phyloP scores from a whole-genome alignment of 768 basidiomycete species.

The Suillus fuscotomentosus region DNA sequence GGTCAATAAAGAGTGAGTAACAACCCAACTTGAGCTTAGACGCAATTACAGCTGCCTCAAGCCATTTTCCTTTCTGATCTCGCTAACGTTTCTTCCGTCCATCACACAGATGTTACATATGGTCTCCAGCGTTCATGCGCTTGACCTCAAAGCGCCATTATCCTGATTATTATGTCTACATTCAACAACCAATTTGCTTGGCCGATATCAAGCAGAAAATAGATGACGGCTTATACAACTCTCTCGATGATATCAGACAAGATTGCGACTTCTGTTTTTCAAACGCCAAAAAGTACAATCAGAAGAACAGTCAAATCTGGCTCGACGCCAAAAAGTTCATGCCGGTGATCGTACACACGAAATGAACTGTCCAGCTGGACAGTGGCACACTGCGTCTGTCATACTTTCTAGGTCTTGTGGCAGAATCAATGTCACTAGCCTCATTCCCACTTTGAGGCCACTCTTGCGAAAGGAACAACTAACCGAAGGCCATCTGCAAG shows the following conservation, averaged over 20 bases:
- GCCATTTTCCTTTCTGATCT: slow-evolving; percentile 43
- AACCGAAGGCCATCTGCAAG: too few relatives aligned
- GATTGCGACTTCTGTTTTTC: slow-evolving; percentile 79
- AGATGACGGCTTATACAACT: slow-evolving; percentile 55
- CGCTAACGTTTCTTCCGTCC: slow-evolving; percentile 29
- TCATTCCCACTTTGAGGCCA: too few relatives aligned
- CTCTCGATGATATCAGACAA: slow-evolving; percentile 62
- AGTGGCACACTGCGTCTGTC: too few relatives aligned
- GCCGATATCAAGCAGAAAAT: slow-evolving; percentile 86
- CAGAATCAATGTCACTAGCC: too few relatives aligned
- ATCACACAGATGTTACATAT: slow-evolving; percentile 54
- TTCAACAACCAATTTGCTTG: slow-evolving; percentile 80
- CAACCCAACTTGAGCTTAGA: slow-evolving; percentile 35
- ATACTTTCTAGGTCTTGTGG: too few relatives aligned
- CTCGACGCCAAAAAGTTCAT: slow-evolving; percentile 71
- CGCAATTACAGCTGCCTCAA: slow-evolving; percentile 27
- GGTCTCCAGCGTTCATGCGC: slow-evolving; percentile 65
- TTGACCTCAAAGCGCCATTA: slow-evolving; percentile 71
- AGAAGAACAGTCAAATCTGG: slow-evolving; percentile 76
- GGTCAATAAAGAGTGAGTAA: slow-evolving; percentile 85
- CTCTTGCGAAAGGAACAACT: too few relatives aligned
- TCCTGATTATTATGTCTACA: slow-evolving; percentile 84
- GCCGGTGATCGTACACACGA: slow-evolving; percentile 42
- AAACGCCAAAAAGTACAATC: slow-evolving; percentile 83
- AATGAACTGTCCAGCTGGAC: too few relatives aligned